phyloP scores from a whole-genome alignment of 768 basidiomycete genomes.

The Kwoniella mangroviensis region DNA sequence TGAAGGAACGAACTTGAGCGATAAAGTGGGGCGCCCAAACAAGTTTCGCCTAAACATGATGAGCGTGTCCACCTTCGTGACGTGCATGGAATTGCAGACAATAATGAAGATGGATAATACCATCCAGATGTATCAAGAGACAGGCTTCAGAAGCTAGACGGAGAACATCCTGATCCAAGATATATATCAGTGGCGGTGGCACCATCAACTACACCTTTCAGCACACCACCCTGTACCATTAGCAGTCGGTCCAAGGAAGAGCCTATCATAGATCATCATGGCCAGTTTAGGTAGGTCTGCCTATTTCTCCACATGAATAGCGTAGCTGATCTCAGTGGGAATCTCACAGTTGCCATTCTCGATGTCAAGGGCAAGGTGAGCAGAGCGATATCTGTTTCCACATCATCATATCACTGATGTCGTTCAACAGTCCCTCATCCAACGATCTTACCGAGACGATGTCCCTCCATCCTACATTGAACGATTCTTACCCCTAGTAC shows the following conservation, averaged over 20 bases:
- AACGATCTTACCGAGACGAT: slow-evolving; percentile 95
- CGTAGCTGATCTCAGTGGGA: neutral
- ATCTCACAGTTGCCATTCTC: slow-evolving; percentile 75
- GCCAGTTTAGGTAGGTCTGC: slow-evolving; percentile 32
- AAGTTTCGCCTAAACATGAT: slow-evolving; percentile 3
- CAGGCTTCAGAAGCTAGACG: too few species aligned
- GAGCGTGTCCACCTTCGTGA: slow-evolving; percentile 12
- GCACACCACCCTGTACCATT: too few species aligned
- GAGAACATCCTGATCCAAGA: too few species aligned
- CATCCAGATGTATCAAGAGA: neutral
- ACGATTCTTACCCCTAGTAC: slow-evolving; percentile 86
- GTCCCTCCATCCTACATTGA: slow-evolving; percentile 87
- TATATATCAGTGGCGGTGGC: too few species aligned
- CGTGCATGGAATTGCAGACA: neutral
- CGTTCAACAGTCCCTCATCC: slow-evolving; percentile 74
- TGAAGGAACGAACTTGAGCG: neutral
- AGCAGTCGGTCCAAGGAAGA: neutral
- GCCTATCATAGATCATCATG: slow-evolving; percentile 3
- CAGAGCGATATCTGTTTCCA: neutral
- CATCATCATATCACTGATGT: neutral
- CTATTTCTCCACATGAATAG: neutral
- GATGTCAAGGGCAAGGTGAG: slow-evolving; percentile 90
- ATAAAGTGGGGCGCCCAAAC: neutral
- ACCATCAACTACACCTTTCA: too few species aligned
- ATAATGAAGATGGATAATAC: neutral